A percentile compares a stretch with the other conserved stretches of the same genome.
Evolutionary conservation across 345 rosid genomes (phyloP).

Genomic region (Salix viminalis): DNA sequence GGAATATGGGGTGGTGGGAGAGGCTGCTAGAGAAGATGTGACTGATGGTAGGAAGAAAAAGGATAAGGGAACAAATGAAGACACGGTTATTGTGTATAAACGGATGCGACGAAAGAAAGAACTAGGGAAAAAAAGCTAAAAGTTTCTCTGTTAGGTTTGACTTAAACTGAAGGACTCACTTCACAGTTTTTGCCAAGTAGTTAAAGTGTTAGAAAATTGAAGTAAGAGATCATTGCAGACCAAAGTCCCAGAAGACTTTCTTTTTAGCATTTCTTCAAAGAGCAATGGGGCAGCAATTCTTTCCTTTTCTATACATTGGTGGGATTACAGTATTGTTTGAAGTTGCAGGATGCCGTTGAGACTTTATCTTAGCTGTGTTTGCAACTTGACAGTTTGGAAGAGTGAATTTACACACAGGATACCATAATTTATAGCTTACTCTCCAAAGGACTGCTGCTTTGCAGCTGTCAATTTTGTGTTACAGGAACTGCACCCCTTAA

Average conservation of each 20-base stretch:
- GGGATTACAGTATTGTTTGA: not conserved
- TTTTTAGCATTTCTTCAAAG: not conserved
- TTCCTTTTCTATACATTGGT: not conserved
- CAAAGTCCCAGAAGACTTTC: not conserved
- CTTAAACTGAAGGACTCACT: not conserved
- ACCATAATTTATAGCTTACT: not conserved
- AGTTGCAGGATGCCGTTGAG: not conserved
- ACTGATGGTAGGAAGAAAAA: constrained; percentile 1
- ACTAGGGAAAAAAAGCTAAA: not conserved
- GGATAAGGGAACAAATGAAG: not conserved
- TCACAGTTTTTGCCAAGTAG: not conserved
- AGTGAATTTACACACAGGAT: not conserved
- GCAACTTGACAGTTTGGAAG: not conserved
- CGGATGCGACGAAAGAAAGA: constrained; percentile 4
- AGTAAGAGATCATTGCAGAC: not conserved
- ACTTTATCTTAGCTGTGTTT: constrained; percentile 1
- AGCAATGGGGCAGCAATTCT: not conserved
- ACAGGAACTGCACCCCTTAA: not conserved
- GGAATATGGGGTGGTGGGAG: not conserved
- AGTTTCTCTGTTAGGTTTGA: not conserved
- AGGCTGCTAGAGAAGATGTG: constrained; percentile 2
- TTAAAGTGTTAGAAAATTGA: not conserved
- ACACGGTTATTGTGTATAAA: constrained; percentile 2
- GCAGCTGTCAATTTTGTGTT: not conserved
- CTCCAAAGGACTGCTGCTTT: not conserved